Percentiles rank a stretch among this genome's conserved stretches.
These are phyloP conservation scores for Allium cepa DNA, from an alignment of 106 monocot species.

Conservation along the genomic window DNA sequence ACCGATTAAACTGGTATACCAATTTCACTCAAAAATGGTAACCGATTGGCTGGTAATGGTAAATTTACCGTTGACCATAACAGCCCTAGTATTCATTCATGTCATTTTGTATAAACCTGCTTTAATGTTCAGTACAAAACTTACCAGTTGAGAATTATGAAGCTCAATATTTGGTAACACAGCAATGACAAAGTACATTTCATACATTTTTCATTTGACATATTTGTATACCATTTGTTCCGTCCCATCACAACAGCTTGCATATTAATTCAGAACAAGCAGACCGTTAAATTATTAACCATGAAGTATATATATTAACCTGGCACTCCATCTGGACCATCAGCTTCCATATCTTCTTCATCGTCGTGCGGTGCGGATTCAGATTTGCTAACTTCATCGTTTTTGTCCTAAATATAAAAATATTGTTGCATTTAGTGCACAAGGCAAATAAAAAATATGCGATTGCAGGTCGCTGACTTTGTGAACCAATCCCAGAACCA, in stretches of 20 bases:
- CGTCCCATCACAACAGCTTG: neutral
- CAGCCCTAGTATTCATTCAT: no score
- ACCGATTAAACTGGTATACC: no score
- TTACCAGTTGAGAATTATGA: no score
- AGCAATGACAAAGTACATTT: neutral
- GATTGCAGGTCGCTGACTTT: no score
- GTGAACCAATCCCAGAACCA: no score
- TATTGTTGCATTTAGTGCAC: neutral
- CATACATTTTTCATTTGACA: constrained; percentile 2
- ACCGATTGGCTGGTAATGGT: no score
- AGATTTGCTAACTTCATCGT: constrained; percentile 7
- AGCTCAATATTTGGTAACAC: neutral
- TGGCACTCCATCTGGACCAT: constrained; percentile 26
- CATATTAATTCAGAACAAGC: neutral
- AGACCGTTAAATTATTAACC: neutral
- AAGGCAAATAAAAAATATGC: no score
- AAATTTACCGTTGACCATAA: no score
- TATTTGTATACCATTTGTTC: neutral
- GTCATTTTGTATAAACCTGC: no score
- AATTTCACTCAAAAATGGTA: no score
- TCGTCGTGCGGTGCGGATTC: constrained; percentile 18
- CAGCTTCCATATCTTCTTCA: constrained; percentile 33
- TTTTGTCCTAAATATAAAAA: constrained; percentile 1
- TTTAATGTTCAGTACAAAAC: no score
- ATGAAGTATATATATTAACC: constrained; percentile 3